Percentiles rank a stretch among this genome's conserved stretches.
Evolutionary conservation across 768 basidiomycete genomes (phyloP).

Genomic region (Boletales sp.): DNA sequence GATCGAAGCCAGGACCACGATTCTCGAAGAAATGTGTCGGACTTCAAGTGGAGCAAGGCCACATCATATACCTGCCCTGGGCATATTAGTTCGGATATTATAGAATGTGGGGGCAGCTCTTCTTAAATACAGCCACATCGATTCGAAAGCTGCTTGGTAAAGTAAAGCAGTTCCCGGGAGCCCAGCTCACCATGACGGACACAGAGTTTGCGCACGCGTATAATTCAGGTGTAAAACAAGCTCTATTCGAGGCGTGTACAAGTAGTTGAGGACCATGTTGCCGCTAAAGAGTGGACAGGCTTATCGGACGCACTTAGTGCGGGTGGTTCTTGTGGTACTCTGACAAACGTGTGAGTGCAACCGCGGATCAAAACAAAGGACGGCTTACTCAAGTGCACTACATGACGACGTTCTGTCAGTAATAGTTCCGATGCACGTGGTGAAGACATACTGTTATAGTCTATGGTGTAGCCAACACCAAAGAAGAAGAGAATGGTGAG

Average conservation of each 20-base stretch:
- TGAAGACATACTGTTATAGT: constrained; percentile 77
- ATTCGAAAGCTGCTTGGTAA: neutral
- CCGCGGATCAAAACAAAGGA: neutral
- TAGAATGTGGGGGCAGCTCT: neutral
- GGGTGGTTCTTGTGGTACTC: constrained; percentile 90
- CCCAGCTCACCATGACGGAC: constrained; percentile 3
- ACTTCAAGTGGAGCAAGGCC: neutral
- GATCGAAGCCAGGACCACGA: neutral
- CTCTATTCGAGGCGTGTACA: constrained; percentile 27
- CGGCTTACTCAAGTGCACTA: constrained; percentile 82
- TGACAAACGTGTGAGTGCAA: constrained; percentile 33
- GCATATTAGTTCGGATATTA: constrained; percentile 2
- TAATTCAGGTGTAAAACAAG: constrained; percentile 14
- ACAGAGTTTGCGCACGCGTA: neutral
- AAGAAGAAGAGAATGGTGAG: constrained; percentile 61
- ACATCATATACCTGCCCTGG: neutral
- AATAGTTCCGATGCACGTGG: neutral
- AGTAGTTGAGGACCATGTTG: constrained; percentile 6
- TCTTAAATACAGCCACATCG: neutral
- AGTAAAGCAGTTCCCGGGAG: neutral
- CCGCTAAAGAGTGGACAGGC: constrained; percentile 1
- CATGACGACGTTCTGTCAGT: constrained; percentile 9
- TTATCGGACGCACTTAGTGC: constrained; percentile 45
- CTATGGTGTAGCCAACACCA: constrained; percentile 69
- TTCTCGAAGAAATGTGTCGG: neutral